Evolutionary conservation across 306 rosid genomes (phyloP).

Genomic region (Dryas drummondii): DNA sequence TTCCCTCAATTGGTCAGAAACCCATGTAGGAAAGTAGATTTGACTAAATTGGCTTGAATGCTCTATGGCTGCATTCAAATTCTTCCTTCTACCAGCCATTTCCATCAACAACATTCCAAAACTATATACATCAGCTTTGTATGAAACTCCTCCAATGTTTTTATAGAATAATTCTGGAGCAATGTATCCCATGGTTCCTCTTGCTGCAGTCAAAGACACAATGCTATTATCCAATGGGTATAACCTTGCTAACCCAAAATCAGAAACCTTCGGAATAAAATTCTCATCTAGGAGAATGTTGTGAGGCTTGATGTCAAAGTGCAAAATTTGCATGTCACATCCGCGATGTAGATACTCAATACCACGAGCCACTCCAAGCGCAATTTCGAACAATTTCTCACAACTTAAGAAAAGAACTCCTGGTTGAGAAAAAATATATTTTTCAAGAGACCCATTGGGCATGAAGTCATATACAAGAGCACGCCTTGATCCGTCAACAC

Average conservation of each 20-base stretch:
- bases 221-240: background rate
- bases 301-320: constrained; percentile 17
- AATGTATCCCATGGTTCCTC: constrained; percentile 5
- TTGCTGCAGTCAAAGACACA: background rate
- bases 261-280: background rate
- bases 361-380: background rate
- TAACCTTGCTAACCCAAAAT: constrained; percentile 6
- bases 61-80: background rate
- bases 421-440: background rate
- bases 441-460: background rate
- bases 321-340: constrained; percentile 11
- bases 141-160: background rate
- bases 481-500: background rate
- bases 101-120: background rate
- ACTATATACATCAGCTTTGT: background rate
- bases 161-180: background rate
- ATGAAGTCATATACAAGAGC: background rate
- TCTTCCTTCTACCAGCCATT: background rate
- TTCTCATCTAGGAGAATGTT: constrained; percentile 6
- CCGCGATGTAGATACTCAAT: constrained; percentile 7
- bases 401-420: background rate
- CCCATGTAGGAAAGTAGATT: constrained; percentile 5
- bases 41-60: background rate
- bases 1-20: background rate
- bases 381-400: background rate